Percentiles rank a stretch among this genome's conserved stretches.
Evolutionary conservation across 805 yeast genomes (phyloP).

Genomic region (Zygotorulaspora florentina): DNA sequence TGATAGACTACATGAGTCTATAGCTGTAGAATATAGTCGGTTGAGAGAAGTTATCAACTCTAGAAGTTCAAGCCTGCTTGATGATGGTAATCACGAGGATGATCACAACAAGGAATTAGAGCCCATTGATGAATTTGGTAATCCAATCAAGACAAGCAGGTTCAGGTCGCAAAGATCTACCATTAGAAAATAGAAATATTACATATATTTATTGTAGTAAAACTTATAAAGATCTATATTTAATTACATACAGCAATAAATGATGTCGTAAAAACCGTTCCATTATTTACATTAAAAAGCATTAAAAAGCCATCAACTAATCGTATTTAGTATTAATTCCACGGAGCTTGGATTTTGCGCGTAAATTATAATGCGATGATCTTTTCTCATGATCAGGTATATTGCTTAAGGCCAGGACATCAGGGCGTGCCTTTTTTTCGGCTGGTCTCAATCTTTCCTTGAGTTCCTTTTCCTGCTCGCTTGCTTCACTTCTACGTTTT

Average conservation of each 20-base stretch:
- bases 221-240: too few relatives aligned
- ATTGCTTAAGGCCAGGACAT: constrained; percentile 19
- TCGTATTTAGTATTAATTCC: constrained; percentile 8
- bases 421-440: constrained; percentile 30
- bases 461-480: constrained; percentile 9
- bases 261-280: too few relatives aligned
- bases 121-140: constrained; percentile 62
- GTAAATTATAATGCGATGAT: constrained; percentile 31
- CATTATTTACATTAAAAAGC: background rate
- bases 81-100: constrained; percentile 35
- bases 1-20: constrained; percentile 43
- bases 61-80: background rate
- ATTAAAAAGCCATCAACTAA: background rate
- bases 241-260: too few relatives aligned
- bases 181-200: constrained; percentile 1
- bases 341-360: constrained; percentile 32
- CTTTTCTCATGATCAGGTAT: constrained; percentile 29
- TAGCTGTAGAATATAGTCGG: constrained; percentile 53
- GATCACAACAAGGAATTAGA: constrained; percentile 53
- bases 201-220: too few relatives aligned
- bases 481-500: constrained; percentile 15
- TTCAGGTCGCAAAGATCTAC: constrained; percentile 53
- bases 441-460: constrained; percentile 24
- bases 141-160: constrained; percentile 56
- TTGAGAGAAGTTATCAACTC: constrained; percentile 50